phyloP scores from a whole-genome alignment of 2,329 filamentous ascomycete genomes.

The Arthrobotrys sinensis region DNA sequence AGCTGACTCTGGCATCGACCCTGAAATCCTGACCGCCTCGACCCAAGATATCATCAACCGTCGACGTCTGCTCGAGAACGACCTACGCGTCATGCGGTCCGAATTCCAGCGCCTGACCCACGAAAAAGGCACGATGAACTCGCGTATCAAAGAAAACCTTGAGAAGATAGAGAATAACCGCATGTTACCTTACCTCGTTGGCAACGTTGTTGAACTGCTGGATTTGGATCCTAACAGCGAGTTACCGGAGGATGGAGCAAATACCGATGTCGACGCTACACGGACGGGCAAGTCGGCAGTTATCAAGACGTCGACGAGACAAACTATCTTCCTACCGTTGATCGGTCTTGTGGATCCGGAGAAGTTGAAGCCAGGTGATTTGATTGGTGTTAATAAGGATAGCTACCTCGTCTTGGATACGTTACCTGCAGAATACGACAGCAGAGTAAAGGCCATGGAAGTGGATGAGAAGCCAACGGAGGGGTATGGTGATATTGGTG shows the following conservation, averaged over 20 bases:
- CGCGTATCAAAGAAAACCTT: conserved; percentile 99
- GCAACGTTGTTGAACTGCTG: conserved; percentile 96
- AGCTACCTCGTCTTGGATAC: conserved; percentile 98
- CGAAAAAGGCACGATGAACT: conserved; percentile 94
- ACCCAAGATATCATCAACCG: conserved; percentile 95
- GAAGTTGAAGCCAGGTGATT: conserved; percentile 92
- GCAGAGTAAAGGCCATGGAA: conserved; percentile 99
- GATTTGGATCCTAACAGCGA: conserved; percentile 97
- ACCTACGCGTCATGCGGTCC: conserved; percentile 98
- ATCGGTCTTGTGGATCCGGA: conserved; percentile 97
- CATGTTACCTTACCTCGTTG: conserved; percentile 98
- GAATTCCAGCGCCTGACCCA: conserved; percentile 94
- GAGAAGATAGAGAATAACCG: conserved; percentile 99
- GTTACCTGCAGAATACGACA: conserved; percentile 96
- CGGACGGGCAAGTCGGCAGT: conserved; percentile 98
- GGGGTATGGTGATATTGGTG: conserved; percentile 98
- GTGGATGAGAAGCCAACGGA: conserved; percentile 99
- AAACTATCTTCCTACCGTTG: conserved; percentile 97
- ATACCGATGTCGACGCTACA: conserved; percentile 97
- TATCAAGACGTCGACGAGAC: conserved; percentile 98
- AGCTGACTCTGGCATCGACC: conserved; percentile 81
- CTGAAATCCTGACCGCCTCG: conserved; percentile 91
- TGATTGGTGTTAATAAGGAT: conserved; percentile 99
- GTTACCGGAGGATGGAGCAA: conserved; percentile 96
- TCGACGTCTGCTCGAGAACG: conserved; percentile 93